Evolutionary conservation across 2,329 filamentous ascomycete species (phyloP), one percentile per base, ranked within the genome.

Genomic region (Hymenoscyphus salicellus): DNA sequence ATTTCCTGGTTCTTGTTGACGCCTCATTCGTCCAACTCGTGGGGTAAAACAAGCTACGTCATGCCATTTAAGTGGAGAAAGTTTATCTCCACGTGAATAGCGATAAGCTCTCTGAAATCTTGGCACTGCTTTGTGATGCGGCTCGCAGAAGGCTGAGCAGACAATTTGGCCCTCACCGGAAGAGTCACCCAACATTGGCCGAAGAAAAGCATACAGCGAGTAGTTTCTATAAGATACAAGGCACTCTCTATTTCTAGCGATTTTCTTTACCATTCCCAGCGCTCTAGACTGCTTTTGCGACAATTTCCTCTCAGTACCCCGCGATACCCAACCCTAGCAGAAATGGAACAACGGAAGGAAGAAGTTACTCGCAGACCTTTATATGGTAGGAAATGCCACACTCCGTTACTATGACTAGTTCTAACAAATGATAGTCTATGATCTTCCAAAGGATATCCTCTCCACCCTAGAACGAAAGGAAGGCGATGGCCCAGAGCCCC

Each of bases 291-390:
- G 6, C 36, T 33, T 14, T 28, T 3, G 16, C 55, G 16, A 30
- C 55, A 26, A 30, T 26, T 20, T 10, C 10, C 55, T 56, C 26
- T 56, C 55, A n/a, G 14, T 33, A 56, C n/a, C 26, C 30, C 55
- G n/a, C 55, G 6, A 56, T 32, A 33, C 16, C 16, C 23, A 32
- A 23, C 5, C 17, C n/a, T 30, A 46, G 43, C 43, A 59, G 55
- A 52, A 62, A 76, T 74, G 73, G 73, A 75, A 28, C 69, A 74
- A 64, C 68, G 74, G 68, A 74, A 75, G 64, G 76, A 78, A 61
- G 77, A 79, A 56, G 55, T 79, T 30, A 73, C 76, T 33, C 72
- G 76, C 62, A 71, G 77, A 23, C 77, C 78, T 2, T 66, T 79
- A 43, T 79, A 79, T 67, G 73, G 78, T 79, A 72, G 26, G 65